phyloP scores from a whole-genome alignment of 148 eudicot genomes.

The Chenopodium formosanum region DNA sequence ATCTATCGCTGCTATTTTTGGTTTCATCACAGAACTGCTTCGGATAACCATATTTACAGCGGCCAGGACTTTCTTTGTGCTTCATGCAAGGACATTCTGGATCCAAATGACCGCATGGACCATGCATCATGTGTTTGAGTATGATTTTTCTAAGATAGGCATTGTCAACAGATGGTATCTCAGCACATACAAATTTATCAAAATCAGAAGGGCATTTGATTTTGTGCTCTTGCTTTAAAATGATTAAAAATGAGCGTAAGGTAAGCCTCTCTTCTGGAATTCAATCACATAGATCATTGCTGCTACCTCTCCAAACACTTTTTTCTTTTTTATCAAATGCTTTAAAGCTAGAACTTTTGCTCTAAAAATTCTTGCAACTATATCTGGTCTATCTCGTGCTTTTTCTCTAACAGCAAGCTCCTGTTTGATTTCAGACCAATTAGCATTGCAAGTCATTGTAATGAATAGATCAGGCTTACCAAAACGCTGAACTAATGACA shows the following conservation, averaged over 20 bases:
- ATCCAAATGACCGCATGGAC: background rate
- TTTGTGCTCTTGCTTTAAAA: too few species aligned
- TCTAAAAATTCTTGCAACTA: background rate
- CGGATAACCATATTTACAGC: background rate
- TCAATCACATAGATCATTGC: too few species aligned
- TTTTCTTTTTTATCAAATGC: background rate
- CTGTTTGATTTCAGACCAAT: background rate
- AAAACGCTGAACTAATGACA: background rate
- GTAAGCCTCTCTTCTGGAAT: too few species aligned
- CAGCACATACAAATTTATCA: too few species aligned
- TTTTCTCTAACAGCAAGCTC: background rate
- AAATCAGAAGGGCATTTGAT: too few species aligned
- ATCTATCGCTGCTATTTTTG: background rate
- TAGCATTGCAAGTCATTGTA: conserved; percentile 9
- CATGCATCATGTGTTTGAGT: background rate
- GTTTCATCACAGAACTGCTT: background rate
- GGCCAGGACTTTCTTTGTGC: background rate
- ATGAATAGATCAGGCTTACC: background rate
- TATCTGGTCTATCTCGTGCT: background rate
- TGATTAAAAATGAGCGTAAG: too few species aligned
- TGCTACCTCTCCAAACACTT: background rate
- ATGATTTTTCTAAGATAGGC: background rate
- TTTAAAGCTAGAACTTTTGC: background rate
- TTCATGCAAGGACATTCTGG: background rate
- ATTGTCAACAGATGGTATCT: background rate